Evolutionary conservation across 371 early-diverging fungal species (phyloP).

Genomic region (Parasitella parasitica): DNA sequence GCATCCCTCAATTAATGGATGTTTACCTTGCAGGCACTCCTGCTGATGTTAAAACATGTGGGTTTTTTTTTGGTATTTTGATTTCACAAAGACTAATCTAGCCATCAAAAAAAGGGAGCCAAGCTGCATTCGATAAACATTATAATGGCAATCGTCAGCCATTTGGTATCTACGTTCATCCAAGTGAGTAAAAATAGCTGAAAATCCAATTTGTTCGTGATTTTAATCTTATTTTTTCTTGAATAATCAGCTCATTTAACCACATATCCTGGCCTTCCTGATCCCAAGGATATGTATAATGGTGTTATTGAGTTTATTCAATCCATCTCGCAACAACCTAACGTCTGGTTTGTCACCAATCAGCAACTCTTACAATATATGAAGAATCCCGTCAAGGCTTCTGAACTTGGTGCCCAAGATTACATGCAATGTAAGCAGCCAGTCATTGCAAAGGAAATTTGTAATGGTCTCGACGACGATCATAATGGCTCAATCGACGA

Average conservation of each 20-base stretch:
- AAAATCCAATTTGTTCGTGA: background rate
- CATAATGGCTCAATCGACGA: slow-evolving; percentile 47
- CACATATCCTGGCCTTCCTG: slow-evolving; percentile 41
- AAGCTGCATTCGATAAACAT: slow-evolving; percentile 55
- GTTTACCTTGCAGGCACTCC: slow-evolving; percentile 57
- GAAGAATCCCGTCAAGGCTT: slow-evolving; percentile 65
- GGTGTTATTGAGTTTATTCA: slow-evolving; percentile 46
- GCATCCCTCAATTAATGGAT: slow-evolving; percentile 65
- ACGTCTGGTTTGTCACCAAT: slow-evolving; percentile 70
- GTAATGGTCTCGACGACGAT: slow-evolving; percentile 71
- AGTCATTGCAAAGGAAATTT: slow-evolving; percentile 63
- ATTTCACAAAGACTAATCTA: background rate
- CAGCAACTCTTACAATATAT: slow-evolving; percentile 66
- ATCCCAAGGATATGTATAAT: slow-evolving; percentile 40
- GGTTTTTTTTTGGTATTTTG: background rate
- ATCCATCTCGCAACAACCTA: slow-evolving; percentile 40
- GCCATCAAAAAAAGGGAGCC: slow-evolving; percentile 19
- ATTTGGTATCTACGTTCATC: slow-evolving; percentile 66
- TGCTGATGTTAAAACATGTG: slow-evolving; percentile 34
- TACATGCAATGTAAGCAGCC: slow-evolving; percentile 62
- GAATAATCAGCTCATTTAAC: slow-evolving; percentile 48
- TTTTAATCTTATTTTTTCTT: background rate
- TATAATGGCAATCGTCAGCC: slow-evolving; percentile 66
- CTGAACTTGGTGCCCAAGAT: slow-evolving; percentile 50
- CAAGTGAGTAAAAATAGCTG: slow-evolving; percentile 29